Percentiles rank a stretch among this genome's conserved stretches.
phyloP scores from a whole-genome alignment of 2,329 filamentous ascomycete species.

The Botrytis cinerea region DNA sequence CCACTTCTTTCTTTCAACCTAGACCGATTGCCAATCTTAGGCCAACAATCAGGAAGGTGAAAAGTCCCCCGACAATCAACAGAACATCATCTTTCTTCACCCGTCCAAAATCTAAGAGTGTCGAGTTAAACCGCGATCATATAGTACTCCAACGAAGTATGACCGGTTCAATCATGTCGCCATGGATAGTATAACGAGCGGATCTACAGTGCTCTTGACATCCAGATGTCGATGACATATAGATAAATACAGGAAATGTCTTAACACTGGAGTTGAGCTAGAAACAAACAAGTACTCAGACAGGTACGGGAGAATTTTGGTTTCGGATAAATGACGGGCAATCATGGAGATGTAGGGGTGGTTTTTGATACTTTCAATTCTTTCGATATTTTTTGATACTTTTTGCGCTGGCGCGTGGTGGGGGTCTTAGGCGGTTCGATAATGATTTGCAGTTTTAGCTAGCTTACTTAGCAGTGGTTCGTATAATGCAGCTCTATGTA shows the following conservation, averaged over 20 bases:
- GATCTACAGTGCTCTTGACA: background rate
- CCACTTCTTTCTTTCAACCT: background rate
- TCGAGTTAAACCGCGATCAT: background rate
- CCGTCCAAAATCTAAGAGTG: too few species aligned
- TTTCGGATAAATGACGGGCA: accelerated
- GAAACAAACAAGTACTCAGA: background rate
- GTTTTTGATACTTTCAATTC: background rate
- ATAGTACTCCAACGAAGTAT: background rate
- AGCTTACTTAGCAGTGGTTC: background rate
- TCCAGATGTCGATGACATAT: background rate
- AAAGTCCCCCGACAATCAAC: background rate
- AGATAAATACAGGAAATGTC: background rate
- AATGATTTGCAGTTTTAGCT: background rate
- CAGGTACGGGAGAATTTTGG: too few species aligned
- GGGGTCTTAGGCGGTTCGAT: background rate
- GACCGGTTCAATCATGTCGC: background rate
- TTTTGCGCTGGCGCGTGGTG: background rate
- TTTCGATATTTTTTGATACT: background rate
- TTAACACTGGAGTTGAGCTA: background rate
- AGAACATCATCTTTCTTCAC: background rate
- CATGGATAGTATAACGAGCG: background rate
- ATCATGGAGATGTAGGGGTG: too few species aligned
- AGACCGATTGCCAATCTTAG: background rate
- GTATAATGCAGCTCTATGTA: background rate
- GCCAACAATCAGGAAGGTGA: background rate